Evolutionary conservation across 176 grass and related monocot species (phyloP), one percentile per base, ranked within the genome.

Genomic region (Melocanna baccifera): DNA sequence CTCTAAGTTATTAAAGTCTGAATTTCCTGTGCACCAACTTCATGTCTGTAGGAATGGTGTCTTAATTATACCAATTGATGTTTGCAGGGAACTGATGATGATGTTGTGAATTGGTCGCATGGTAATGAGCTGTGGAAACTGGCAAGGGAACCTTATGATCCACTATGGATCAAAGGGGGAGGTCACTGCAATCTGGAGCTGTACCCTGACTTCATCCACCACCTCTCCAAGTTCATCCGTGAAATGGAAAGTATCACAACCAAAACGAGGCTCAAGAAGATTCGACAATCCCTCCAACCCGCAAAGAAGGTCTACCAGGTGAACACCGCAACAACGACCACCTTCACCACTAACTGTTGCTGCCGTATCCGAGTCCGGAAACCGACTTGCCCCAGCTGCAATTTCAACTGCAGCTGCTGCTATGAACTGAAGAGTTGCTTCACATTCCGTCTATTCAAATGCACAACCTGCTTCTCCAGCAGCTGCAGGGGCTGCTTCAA

Each of bases 151-250:
- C 91, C 97, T 2, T 96, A 96, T 12, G 97, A 99, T 47, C 97
- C 97, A 50, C 88, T 99, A 37, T 99, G 97, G 97, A 94, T 99
- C 84, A 99, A 96, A 86, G 97, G 97, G 56, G 97, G 97, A 0
- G 93, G 93, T n/a, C 97, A 96, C 77, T 99, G 97, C 91, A 99
- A 99, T 79, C 93, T 99, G 25, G 97, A 99, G 85, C 81, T 96
- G 70, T 99, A 99, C 71, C 93, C 97, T 0, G 97, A 99, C 75
- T 99, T 92, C 83, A 99, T 96, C 55, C 86, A 86, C 26, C 97
- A 99, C 81, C 87, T 99, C 36, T 92, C 87, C 86, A 91, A 86
- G 83, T 99, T 99, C 81, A 86, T 99, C 69, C 69, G 84, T 1
- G 93, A 99, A 43, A 94, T 99, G 90, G 97, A 99, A 63, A 92